Evolutionary conservation across 306 rosid genomes (phyloP), one percentile per base, ranked within the genome.

Genomic region (Pyrus pyrifolia): DNA sequence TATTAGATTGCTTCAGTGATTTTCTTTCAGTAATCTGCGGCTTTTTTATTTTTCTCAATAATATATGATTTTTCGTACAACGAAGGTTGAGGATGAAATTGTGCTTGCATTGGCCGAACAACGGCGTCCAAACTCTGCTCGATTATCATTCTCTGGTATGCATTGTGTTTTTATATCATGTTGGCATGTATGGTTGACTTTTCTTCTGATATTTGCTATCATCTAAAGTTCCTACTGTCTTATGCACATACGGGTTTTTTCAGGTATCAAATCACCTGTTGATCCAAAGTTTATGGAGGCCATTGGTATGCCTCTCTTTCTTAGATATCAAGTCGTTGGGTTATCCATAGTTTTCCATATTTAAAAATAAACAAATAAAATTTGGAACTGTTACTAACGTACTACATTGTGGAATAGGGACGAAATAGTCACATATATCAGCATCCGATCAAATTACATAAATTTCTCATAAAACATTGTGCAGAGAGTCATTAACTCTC

Each of bases 241-340:
- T 30, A 11, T 27, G 10, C 42, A 71, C 72, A 12, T 67, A 38
- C 42, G 63, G 55, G n/a, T 80, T 29, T 45, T 79, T 71, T 77
- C 93, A 94, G 98, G 91, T 79, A 45, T 94, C 76, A 94, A 94
- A 90, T 90, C 98, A 64, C 96, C 96, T 12, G 82, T 79, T 64
- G 95, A 94, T 84, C 93, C 96, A 35, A 94, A 94, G 87, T 94
- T 86, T 81, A 91, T 86, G 92, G 98, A 94, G 85, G 98, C 97
- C 68, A 85, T 90, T 80, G 98, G 98, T 94, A 88, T 59, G 93
- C 78, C 46, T 15, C 52, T 51, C 19, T 31, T 58, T 21, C 33
- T 6, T 59, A 23, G n/a, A 71, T 14, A 29, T 18, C 18, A 25
- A 23, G 18, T 13, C 2, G 29, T 31, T 17, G 46, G 49, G 51